Evolutionary conservation across 352 stramenopile species (phyloP), one percentile per base, ranked within the genome.

Genomic region (Globisporangium spiculum): DNA sequence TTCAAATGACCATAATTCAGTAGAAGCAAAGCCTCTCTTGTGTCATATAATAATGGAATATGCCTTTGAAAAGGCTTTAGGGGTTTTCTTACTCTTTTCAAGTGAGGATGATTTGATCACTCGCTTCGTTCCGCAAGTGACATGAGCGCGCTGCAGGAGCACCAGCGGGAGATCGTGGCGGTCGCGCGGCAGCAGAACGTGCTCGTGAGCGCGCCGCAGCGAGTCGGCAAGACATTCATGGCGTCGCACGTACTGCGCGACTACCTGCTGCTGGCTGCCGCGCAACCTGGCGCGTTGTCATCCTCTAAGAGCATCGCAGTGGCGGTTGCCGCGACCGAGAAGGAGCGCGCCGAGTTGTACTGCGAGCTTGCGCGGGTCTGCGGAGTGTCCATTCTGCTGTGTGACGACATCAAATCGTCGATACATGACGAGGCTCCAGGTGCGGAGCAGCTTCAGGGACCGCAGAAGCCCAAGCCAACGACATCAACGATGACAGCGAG

Each of bases 141-240:
- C 7, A 73, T 70, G 63, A 76, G 72, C 54, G 63, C 76, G 30
- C 67, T 90, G 27, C 83, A 73, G 62, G 71, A 85, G 56, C 84
- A 96, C 63, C 80, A 94, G 69, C 74, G 70, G 10, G 88, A 96
- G 74, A 79, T 93, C 67, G 76, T 85, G 65, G 83, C 81, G 36
- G 74, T 96, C 24, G 88, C 84, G 56, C 74, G 69, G 16, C 71
- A 67, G 34, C 83, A 80, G 62, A 94, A 88, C 60, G 80, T 87
- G 53, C 61, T 93, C 26, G 53, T 96, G 9, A 89, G 81, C 67
- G 84, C 85, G 4, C 56, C 79, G 26, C 73, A 75, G 36, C 64
- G 75, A 14, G 68, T 94, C 6, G 88, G 88, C 54, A 94, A 94
- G 73, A 94, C 83, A 10, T 90, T 90, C 68, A 59, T 91, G 20